These are phyloP conservation scores for Scortechinia acanthostroma DNA, from an alignment of 2,329 filamentous ascomycete species.

Conservation along the genomic window DNA sequence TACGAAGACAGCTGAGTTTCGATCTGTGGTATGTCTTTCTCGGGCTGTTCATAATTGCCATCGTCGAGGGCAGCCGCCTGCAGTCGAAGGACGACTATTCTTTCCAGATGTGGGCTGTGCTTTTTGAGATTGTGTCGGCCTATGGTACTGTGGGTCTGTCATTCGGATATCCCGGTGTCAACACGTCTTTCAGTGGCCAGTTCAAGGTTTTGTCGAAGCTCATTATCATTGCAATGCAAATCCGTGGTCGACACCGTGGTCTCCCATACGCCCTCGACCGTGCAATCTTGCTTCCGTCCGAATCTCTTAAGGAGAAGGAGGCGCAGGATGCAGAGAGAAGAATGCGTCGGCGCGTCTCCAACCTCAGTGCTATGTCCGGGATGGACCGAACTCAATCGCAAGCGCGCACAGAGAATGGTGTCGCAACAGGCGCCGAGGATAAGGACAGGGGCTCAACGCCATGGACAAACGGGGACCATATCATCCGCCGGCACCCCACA, in stretches of 20 bases:
- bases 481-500: not conserved
- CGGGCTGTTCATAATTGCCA: conserved; percentile 33
- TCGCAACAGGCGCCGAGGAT: not conserved
- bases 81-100: conserved; percentile 22
- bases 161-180: conserved; percentile 29
- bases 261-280: conserved; percentile 43
- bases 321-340: not conserved
- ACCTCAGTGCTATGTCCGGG: not conserved
- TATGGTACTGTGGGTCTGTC: conserved; percentile 34
- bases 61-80: conserved; percentile 20
- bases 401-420: not conserved
- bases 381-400: not conserved
- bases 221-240: conserved; percentile 44
- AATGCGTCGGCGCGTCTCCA: not conserved
- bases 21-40: conserved; percentile 34
- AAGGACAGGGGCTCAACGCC: not conserved
- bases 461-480: not conserved
- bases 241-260: conserved; percentile 43
- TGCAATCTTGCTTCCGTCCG: conserved; percentile 3
- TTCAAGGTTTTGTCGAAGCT: conserved; percentile 42
- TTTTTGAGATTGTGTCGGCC: conserved; percentile 32
- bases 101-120: conserved; percentile 23
- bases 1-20: conserved; percentile 34
- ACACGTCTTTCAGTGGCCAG: conserved; percentile 34
- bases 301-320: not conserved